phyloP scores from a whole-genome alignment of 2,329 filamentous ascomycete species.

The Metarhizium humberi region DNA sequence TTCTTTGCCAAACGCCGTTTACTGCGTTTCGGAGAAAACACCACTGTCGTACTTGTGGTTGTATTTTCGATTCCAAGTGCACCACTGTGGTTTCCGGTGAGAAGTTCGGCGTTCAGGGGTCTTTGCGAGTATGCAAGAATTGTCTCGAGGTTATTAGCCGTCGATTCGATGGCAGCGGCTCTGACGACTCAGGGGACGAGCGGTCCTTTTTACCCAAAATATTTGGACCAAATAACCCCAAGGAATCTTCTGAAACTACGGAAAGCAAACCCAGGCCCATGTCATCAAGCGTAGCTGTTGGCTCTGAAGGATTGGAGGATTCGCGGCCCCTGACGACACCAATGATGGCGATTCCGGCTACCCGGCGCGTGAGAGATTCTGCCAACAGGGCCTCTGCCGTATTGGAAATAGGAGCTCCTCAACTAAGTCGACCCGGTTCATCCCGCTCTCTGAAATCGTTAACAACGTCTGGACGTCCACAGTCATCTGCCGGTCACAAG shows the following conservation, averaged over 20 bases:
- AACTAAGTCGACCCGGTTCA: slow-evolving; percentile 83
- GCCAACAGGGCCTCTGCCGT: slow-evolving; percentile 73
- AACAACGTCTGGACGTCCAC: slow-evolving; percentile 56
- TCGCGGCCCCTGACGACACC: slow-evolving; percentile 51
- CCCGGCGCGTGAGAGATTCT: slow-evolving; percentile 59
- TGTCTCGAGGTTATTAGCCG: slow-evolving; percentile 88
- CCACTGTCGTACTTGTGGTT: slow-evolving; percentile 92
- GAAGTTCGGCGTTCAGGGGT: slow-evolving; percentile 77
- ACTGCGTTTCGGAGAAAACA: slow-evolving; percentile 93
- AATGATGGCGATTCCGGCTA: slow-evolving; percentile 62
- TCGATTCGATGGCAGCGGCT: slow-evolving; percentile 76
- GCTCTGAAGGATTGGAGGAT: slow-evolving; percentile 34
- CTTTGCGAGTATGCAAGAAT: slow-evolving; percentile 81
- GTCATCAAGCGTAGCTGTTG: slow-evolving; percentile 23
- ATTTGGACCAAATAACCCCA: slow-evolving; percentile 37
- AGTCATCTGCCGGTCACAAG: slow-evolving; percentile 67
- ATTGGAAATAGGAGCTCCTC: slow-evolving; percentile 79
- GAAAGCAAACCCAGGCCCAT: slow-evolving; percentile 6
- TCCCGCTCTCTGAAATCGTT: slow-evolving; percentile 79
- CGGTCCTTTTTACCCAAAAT: slow-evolving; percentile 59
- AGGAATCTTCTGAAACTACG: slow-evolving; percentile 5
- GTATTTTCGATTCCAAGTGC: slow-evolving; percentile 96
- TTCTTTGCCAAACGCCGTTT: slow-evolving; percentile 82
- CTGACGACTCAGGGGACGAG: slow-evolving; percentile 79
- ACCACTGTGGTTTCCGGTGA: slow-evolving; percentile 84